Evolutionary conservation across 331 rosid species (phyloP).

Genomic region (Prunus yedoensis): DNA sequence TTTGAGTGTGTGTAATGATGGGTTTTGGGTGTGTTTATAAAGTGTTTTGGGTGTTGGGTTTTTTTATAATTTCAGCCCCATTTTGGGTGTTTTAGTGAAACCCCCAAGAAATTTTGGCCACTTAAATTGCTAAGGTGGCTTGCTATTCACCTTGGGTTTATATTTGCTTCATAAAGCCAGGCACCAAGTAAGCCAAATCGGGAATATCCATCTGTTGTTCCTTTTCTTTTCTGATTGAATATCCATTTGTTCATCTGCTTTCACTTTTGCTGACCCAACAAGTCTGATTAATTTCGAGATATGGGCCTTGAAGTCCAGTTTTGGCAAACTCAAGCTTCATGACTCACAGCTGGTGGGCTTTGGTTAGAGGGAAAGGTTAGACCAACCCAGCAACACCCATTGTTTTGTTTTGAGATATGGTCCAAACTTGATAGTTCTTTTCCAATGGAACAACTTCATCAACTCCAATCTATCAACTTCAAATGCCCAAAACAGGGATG

Average conservation of each 20-base stretch:
- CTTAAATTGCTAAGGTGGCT: background rate
- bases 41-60: no score
- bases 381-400: background rate
- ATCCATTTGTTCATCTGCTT: background rate
- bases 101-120: background rate
- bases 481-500: no score
- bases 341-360: background rate
- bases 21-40: no score
- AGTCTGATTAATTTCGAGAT: background rate
- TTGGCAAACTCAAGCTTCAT: background rate
- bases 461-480: no score
- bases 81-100: no score
- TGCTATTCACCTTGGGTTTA: background rate
- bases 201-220: background rate
- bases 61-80: no score
- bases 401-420: background rate
- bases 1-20: no score
- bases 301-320: background rate
- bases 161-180: background rate
- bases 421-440: no score
- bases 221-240: background rate
- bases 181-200: background rate
- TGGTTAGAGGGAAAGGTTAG: background rate
- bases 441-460: background rate
- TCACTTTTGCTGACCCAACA: background rate